Evolutionary conservation across 768 basidiomycete genomes (phyloP).

Genomic region (Podaxis sp.): DNA sequence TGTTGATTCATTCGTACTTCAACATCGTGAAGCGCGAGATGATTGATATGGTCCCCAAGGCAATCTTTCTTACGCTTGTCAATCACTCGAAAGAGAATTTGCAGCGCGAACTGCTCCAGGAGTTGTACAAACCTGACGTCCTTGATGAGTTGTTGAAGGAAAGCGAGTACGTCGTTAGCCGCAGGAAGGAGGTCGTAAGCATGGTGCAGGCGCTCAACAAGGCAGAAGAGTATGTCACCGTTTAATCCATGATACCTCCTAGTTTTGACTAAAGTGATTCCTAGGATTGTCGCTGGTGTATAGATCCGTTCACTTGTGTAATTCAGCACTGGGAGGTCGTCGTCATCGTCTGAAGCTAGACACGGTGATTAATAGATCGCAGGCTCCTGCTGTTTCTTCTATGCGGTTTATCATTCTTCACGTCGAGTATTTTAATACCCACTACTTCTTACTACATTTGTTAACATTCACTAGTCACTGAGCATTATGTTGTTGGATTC

Average conservation of each 20-base stretch:
- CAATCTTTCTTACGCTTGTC: conserved; percentile 87
- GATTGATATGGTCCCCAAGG: conserved; percentile 99
- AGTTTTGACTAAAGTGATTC: conserved; percentile 11
- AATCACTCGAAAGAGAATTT: conserved; percentile 91
- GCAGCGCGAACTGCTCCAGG: conserved; percentile 90
- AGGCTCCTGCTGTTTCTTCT: conserved; percentile 5
- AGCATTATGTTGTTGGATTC: neutral
- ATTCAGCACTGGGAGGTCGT: neutral
- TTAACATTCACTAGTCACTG: neutral
- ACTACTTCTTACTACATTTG: conserved; percentile 16
- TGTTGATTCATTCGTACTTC: conserved; percentile 95
- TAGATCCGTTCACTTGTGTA: conserved; percentile 15
- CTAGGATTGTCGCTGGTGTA: conserved; percentile 29
- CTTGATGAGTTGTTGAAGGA: conserved; percentile 94
- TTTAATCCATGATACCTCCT: neutral
- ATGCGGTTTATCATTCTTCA: neutral
- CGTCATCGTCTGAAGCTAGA: neutral
- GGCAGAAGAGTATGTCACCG: conserved; percentile 80
- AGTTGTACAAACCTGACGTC: conserved; percentile 96
- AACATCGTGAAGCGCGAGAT: conserved; percentile 99
- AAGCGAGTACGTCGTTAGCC: conserved; percentile 82
- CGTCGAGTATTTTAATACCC: conserved; percentile 25
- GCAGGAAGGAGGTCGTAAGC: conserved; percentile 89
- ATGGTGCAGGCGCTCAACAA: conserved; percentile 96
- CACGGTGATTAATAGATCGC: neutral